Evolutionary conservation across 73 alveolate species (phyloP).

Genomic region (Stentor roeselii): DNA sequence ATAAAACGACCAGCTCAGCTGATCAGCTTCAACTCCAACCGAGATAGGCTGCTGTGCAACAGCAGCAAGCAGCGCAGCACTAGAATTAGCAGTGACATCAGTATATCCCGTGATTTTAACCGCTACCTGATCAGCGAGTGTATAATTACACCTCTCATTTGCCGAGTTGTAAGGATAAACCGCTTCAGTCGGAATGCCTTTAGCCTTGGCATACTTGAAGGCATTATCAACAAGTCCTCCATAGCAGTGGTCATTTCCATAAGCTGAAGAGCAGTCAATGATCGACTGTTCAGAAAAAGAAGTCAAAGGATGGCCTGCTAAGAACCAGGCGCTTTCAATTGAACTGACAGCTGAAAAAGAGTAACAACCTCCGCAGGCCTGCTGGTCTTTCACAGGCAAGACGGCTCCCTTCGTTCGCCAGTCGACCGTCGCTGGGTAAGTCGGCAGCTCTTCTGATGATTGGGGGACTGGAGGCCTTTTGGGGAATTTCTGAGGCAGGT

Average conservation of each 20-base stretch:
- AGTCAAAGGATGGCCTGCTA: constrained; percentile 42
- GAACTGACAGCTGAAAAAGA: constrained; percentile 84
- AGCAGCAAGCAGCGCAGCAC: constrained; percentile 29
- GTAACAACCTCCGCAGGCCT: constrained; percentile 86
- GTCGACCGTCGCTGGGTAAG: constrained; percentile 38
- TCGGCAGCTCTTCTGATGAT: neutral
- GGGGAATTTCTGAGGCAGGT: constrained; percentile 16
- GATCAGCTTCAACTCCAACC: constrained; percentile 32
- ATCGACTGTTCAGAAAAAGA: constrained; percentile 64
- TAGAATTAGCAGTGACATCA: constrained; percentile 9
- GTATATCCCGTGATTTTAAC: constrained; percentile 14
- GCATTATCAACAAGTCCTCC: constrained; percentile 76
- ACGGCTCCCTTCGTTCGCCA: constrained; percentile 77
- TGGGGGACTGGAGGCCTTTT: neutral
- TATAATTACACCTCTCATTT: constrained; percentile 16
- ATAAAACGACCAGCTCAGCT: constrained; percentile 13
- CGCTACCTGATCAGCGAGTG: constrained; percentile 4
- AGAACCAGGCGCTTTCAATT: constrained; percentile 72
- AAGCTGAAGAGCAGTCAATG: constrained; percentile 78
- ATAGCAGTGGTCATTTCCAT: constrained; percentile 73
- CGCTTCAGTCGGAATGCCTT: constrained; percentile 23
- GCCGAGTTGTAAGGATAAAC: constrained; percentile 40
- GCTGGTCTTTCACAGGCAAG: constrained; percentile 66
- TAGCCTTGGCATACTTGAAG: constrained; percentile 40
- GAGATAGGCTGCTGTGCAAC: constrained; percentile 49